phyloP scores from a whole-genome alignment of 2,329 filamentous ascomycete genomes.

The Aspergillus latus region DNA sequence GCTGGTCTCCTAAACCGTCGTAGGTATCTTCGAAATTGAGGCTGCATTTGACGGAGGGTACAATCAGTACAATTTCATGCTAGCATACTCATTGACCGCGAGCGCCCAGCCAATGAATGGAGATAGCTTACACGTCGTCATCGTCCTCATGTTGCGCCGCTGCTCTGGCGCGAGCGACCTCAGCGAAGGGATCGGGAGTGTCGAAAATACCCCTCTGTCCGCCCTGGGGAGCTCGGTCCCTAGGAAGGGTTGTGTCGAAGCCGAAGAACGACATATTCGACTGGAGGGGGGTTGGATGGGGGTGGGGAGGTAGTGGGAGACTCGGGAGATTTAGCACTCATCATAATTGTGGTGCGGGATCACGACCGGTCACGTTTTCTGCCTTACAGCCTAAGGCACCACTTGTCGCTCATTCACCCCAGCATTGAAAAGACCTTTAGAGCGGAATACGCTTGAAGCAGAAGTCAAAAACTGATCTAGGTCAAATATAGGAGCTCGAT shows the following conservation, averaged over 20 bases:
- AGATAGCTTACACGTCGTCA: slow-evolving; percentile 58
- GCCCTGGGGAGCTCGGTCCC: slow-evolving; percentile 65
- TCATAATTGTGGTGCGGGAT: slow-evolving; percentile 28
- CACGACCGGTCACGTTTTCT: slow-evolving; percentile 19
- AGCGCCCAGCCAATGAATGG: slow-evolving; percentile 27
- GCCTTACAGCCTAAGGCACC: slow-evolving; percentile 18
- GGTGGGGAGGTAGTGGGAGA: slow-evolving; percentile 15
- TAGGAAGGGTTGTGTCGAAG: slow-evolving; percentile 69
- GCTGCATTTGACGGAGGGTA: slow-evolving; percentile 38
- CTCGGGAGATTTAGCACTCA: slow-evolving; percentile 21
- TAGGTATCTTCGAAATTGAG: slow-evolving; percentile 97
- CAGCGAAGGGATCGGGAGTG: slow-evolving; percentile 84
- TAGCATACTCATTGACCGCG: neutral
- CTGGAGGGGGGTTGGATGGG: slow-evolving; percentile 17
- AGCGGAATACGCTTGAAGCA: no score
- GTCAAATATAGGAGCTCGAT: no score
- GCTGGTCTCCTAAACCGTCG: slow-evolving; percentile 85
- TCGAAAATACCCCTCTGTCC: slow-evolving; percentile 74
- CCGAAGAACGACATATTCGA: slow-evolving; percentile 84
- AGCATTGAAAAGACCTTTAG: neutral
- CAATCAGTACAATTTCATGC: neutral
- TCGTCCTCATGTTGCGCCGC: slow-evolving; percentile 53
- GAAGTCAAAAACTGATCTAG: no score
- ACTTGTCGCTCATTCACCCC: neutral
- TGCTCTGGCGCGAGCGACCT: slow-evolving; percentile 62